phyloP scores from a whole-genome alignment of 495 filamentous ascomycete genomes.

The Penicillium arizonense region DNA sequence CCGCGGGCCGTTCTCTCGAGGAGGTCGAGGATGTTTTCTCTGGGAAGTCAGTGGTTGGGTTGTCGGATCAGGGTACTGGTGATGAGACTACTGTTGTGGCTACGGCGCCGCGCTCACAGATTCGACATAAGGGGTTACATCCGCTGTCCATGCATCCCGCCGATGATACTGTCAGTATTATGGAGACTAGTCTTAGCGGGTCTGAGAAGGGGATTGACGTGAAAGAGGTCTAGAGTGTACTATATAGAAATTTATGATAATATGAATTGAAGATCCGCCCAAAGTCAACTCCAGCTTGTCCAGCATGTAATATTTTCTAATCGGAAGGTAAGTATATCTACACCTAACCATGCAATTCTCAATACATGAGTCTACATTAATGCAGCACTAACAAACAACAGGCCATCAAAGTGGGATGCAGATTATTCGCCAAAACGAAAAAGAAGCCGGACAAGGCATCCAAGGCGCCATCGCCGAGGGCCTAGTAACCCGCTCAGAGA shows the following conservation, averaged over 20 bases:
- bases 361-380: background rate
- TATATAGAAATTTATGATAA: background rate
- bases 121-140: constrained; percentile 5
- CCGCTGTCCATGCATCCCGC: constrained; percentile 9
- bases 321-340: no score
- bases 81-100: background rate
- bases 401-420: constrained; percentile 83
- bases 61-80: constrained; percentile 1
- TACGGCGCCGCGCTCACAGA: background rate
- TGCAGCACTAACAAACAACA: background rate
- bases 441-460: constrained; percentile 76
- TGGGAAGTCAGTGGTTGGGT: constrained; percentile 10
- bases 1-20: constrained; percentile 51
- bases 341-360: no score
- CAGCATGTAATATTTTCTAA: no score
- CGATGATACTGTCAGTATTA: background rate
- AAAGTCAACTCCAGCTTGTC: no score
- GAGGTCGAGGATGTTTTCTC: constrained; percentile 50
- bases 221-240: background rate
- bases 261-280: background rate
- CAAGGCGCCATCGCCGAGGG: constrained; percentile 81
- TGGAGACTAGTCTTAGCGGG: background rate
- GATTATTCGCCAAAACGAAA: constrained; percentile 84
- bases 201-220: background rate
- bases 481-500: constrained; percentile 75